These are phyloP conservation scores for Aspergillus taichungensis DNA, from an alignment of 495 filamentous ascomycete genomes.

Conservation along the genomic window DNA sequence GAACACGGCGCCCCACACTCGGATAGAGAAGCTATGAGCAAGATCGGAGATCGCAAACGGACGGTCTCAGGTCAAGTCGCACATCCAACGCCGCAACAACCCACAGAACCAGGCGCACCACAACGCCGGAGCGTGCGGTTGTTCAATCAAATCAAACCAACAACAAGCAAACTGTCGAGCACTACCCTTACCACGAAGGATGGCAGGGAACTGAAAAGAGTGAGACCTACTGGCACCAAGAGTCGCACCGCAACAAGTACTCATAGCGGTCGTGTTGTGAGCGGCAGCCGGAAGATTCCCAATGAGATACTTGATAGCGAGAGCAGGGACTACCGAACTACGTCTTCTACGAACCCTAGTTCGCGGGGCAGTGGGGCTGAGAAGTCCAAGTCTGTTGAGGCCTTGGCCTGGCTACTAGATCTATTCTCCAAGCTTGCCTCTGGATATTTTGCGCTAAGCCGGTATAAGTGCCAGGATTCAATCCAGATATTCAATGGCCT, in stretches of 20 bases:
- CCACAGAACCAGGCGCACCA: conserved; percentile 55
- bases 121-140: conserved; percentile 73
- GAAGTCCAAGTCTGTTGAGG: conserved; percentile 60
- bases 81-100: conserved; percentile 44
- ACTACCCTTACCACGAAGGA: conserved; percentile 47
- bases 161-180: conserved; percentile 45
- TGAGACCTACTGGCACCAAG: conserved; percentile 55
- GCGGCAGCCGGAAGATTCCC: conserved; percentile 60
- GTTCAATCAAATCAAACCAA: conserved; percentile 59
- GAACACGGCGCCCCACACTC: conserved; percentile 29
- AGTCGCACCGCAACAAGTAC: conserved; percentile 45
- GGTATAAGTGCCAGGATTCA: conserved; percentile 71
- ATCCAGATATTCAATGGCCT: conserved; percentile 61
- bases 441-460: conserved; percentile 65
- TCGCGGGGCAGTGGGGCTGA: conserved; percentile 22
- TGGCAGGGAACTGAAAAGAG: conserved; percentile 68
- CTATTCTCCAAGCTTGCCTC: conserved; percentile 73
- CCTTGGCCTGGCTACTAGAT: conserved; percentile 69
- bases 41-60: conserved; percentile 59
- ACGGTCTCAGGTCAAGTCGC: conserved; percentile 77
- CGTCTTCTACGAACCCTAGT: conserved; percentile 16
- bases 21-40: conserved; percentile 30
- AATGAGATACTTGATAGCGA: conserved; percentile 62
- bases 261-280: conserved; percentile 74
- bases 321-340: conserved; percentile 41